Base-by-base conservation (phyloP, 2,329 filamentous ascomycete species). In the Neoarthrinium moseri region DNA sequence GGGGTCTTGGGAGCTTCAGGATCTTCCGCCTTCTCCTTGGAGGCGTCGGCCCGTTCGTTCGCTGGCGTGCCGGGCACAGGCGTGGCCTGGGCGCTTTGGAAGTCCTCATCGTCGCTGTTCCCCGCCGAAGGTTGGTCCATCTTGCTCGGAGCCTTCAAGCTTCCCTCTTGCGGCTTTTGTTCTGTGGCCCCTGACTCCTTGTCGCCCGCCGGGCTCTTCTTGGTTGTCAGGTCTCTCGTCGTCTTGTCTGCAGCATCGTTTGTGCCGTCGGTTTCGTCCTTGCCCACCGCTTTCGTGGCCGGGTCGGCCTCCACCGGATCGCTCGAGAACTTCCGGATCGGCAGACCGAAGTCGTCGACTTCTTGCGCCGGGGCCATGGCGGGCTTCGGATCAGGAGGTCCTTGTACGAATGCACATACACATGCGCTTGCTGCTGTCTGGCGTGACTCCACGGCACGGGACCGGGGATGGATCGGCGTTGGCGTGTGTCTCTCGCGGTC, bases 281-380 rank as follows among this genome's bases (percentile, higher is more conserved):
- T 51, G 44, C 33, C 37, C 4, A 15, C 37, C 35, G 30, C 33
- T 8, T 33, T 36, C 22, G 47, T 45, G 29, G 40, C 41, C 36
- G 34, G 44, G 7, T 29, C 41, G 27, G 39, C 33, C 38, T 51
- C 50, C 12, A 44, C 40, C 10, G 50, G 37, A 24, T 68, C 63
- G 44, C 61, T 66, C 56, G 64, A 56, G 57, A 63, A 74, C 56
- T 73, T 78, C 61, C 72, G 74, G 51, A 86, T 76, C 15, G 84
- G 84, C 52, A 89, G 68, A 41, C 86, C 86, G 62, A 89, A 89
- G 54, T 89, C 86, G 63, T 89, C 86, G 48, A 83, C 68, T 57
- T 85, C 80, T 40, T 59, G 63, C 47, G 55, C 58, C 50, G 56
- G 35, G 38, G 53, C 56, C 56, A 53, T 59, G 50, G 58, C 55